phyloP scores from a whole-genome alignment of 768 basidiomycete genomes.

The Tylopilus rubrobrunneus region DNA sequence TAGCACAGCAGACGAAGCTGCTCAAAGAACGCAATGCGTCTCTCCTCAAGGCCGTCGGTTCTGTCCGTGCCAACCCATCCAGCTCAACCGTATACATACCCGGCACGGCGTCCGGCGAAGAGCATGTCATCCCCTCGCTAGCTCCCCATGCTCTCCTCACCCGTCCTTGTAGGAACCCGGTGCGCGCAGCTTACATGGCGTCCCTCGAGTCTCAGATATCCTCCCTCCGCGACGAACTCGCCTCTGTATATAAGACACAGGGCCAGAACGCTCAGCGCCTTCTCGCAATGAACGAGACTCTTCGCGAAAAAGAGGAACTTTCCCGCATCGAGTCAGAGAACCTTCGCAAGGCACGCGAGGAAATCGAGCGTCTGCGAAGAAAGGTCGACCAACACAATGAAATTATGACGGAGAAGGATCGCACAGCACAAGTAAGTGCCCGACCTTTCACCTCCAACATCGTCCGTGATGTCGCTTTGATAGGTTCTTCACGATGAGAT shows the following conservation, averaged over 20 bases:
- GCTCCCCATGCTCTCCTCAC: not conserved
- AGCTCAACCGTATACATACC: conserved; percentile 60
- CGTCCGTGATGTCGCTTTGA: conserved; percentile 5
- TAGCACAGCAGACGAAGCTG: conserved; percentile 88
- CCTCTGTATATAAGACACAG: conserved; percentile 93
- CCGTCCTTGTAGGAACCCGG: conserved; percentile 58
- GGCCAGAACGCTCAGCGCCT: conserved; percentile 93
- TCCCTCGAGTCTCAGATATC: conserved; percentile 95
- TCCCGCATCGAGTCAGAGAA: conserved; percentile 79
- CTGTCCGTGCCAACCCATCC: conserved; percentile 59
- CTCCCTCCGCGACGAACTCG: conserved; percentile 85
- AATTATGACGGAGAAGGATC: conserved; percentile 84
- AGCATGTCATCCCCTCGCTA: conserved; percentile 44
- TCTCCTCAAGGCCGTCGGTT: conserved; percentile 78
- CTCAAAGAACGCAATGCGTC: conserved; percentile 91
- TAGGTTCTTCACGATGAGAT: conserved; percentile 96
- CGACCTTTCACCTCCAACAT: not conserved
- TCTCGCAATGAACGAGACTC: conserved; percentile 89
- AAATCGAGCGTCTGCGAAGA: conserved; percentile 61
- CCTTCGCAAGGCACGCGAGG: conserved; percentile 72
- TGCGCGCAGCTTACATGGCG: conserved; percentile 81
- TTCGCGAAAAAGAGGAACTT: conserved; percentile 89
- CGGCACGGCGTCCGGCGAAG: conserved; percentile 54
- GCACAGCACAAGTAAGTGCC: conserved; percentile 72
- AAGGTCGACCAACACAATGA: conserved; percentile 84